Conservation (phyloP, 78 protist species). For the Speleostelium caveatum region DNA sequence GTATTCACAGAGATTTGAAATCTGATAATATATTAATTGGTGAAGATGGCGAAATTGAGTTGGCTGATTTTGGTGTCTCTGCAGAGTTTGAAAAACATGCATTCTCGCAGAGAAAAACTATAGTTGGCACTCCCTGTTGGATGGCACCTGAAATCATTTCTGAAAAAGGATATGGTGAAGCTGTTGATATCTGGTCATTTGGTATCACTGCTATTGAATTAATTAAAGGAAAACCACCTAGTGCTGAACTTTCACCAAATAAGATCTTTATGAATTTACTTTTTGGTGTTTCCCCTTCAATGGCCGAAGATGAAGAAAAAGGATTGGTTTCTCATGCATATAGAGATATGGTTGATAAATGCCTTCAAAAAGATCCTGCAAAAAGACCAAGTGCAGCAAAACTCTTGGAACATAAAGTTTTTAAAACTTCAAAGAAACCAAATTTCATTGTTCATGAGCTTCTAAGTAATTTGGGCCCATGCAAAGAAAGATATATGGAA, state of each 20-base stretch:
- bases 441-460: constrained; percentile 23
- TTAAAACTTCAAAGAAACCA: constrained; percentile 33
- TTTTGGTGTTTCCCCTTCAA: constrained; percentile 37
- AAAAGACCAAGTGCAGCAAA: constrained; percentile 52
- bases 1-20: constrained; percentile 91
- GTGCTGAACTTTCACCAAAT: constrained; percentile 52
- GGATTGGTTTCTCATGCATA: constrained; percentile 12
- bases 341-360: constrained; percentile 59
- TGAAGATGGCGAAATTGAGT: constrained; percentile 71
- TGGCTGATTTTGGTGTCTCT: constrained; percentile 90
- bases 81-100: constrained; percentile 45
- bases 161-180: constrained; percentile 51
- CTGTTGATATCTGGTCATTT: constrained; percentile 71
- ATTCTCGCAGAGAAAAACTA: constrained; percentile 35
- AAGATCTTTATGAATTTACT: constrained; percentile 62
- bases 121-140: constrained; percentile 93
- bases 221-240: constrained; percentile 61
- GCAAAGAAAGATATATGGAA: constrained; percentile 44
- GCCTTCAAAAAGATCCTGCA: constrained; percentile 37
- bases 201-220: constrained; percentile 75
- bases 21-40: constrained; percentile 85
- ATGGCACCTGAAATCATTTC: constrained; percentile 89
- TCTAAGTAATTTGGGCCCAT: constrained; percentile 10
- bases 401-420: constrained; percentile 52
- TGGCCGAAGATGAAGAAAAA: constrained; percentile 40